These are phyloP conservation scores for Myxozyma neglecta DNA, from an alignment of 805 yeast species.

Conservation along the genomic window DNA sequence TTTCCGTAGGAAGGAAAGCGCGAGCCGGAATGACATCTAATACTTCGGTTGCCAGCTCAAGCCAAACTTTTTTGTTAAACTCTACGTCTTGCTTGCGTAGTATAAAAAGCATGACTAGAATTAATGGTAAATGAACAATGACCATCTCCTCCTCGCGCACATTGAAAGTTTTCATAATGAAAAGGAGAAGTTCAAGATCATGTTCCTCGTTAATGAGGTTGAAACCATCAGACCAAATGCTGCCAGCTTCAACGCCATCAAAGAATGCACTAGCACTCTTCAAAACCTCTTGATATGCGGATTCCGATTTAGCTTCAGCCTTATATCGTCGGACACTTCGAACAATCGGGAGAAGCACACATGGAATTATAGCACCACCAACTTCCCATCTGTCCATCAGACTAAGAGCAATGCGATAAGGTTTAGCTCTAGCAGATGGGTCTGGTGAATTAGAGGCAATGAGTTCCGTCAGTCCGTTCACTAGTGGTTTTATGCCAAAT, in stretches of 20 bases:
- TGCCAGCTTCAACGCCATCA: constrained; percentile 79
- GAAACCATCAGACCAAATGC: constrained; percentile 70
- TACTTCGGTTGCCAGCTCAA: constrained; percentile 46
- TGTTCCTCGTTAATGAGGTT: constrained; percentile 42
- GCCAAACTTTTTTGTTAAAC: constrained; percentile 39
- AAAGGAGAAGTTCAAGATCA: constrained; percentile 52
- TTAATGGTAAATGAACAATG: constrained; percentile 69
- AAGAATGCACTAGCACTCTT: constrained; percentile 68
- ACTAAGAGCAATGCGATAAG: constrained; percentile 65
- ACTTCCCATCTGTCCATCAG: constrained; percentile 95
- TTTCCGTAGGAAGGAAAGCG: constrained; percentile 58
- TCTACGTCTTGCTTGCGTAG: constrained; percentile 4
- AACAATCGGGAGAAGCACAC: constrained; percentile 65
- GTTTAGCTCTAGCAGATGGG: constrained; percentile 46
- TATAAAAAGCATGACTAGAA: constrained; percentile 45
- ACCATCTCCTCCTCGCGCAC: constrained; percentile 87
- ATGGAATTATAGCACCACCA: constrained; percentile 71
- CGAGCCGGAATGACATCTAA: constrained; percentile 62
- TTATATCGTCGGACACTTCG: constrained; percentile 45
- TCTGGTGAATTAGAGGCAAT: constrained; percentile 37
- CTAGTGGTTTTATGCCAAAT: constrained; percentile 46
- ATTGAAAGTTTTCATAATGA: constrained; percentile 63
- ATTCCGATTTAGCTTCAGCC: constrained; percentile 34
- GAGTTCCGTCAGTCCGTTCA: constrained; percentile 55
- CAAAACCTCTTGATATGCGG: constrained; percentile 49